Conservation (phyloP, 139 green algal genomes). For the Astrephomene gubernaculifera region DNA sequence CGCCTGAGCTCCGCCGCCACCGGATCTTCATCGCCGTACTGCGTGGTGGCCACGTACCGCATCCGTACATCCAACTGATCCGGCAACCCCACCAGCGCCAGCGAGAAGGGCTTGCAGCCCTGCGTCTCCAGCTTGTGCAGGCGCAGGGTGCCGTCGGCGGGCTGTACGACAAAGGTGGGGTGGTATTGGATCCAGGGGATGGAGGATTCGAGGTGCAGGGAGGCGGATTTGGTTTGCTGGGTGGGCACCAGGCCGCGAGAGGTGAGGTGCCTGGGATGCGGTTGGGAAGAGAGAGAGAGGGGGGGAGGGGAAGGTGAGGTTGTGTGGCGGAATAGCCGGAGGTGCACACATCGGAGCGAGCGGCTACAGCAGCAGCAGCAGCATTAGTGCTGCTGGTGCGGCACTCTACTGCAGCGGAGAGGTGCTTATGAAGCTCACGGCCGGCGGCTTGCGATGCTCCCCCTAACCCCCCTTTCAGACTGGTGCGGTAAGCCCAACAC, state of each 20-base stretch:
- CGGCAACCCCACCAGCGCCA: slow-evolving; percentile 21
- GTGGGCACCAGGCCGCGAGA: neutral
- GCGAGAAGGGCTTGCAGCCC: slow-evolving; percentile 33
- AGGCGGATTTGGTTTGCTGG: slow-evolving; percentile 9
- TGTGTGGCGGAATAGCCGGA: neutral
- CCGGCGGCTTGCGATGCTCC: no score
- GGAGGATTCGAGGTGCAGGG: slow-evolving; percentile 33
- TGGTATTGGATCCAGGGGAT: slow-evolving; percentile 44
- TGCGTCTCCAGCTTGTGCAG: slow-evolving; percentile 35
- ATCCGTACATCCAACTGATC: neutral
- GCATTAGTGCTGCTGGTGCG: neutral
- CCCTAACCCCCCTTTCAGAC: no score
- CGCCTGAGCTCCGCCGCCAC: slow-evolving; percentile 32
- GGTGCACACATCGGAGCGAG: neutral
- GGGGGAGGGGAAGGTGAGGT: neutral
- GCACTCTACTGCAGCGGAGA: neutral
- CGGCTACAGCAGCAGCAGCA: neutral
- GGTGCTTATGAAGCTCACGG: neutral
- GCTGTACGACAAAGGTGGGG: slow-evolving; percentile 14
- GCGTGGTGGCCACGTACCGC: slow-evolving; percentile 16
- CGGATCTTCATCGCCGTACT: slow-evolving; percentile 11
- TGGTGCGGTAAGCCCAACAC: no score
- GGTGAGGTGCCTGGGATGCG: slow-evolving; percentile 24
- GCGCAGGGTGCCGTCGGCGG: neutral
- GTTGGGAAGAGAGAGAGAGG: no score